Conservation (phyloP, 1,139 yeast genomes). For the Geotrichum klebahnii region DNA sequence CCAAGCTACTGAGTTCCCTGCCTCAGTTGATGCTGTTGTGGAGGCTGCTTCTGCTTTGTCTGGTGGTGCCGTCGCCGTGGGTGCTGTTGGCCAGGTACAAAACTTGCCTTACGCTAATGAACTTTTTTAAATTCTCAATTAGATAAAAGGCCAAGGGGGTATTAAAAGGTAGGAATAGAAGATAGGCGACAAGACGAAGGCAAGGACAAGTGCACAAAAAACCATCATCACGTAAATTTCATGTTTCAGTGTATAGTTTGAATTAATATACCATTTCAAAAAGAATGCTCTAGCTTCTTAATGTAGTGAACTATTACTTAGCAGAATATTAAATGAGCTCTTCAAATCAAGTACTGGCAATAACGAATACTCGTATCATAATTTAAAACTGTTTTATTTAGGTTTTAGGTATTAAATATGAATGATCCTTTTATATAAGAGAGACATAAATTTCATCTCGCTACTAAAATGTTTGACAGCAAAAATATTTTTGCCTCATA, state of each 20-base stretch:
- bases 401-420: too few species aligned
- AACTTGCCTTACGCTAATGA: slow-evolving; percentile 88
- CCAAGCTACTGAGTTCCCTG: slow-evolving; percentile 31
- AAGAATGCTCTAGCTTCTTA: too few species aligned
- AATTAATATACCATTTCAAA: background rate
- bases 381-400: too few species aligned
- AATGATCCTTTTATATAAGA: too few species aligned
- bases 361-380: too few species aligned
- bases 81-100: slow-evolving; percentile 86
- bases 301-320: too few species aligned
- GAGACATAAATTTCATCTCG: too few species aligned
- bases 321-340: too few species aligned
- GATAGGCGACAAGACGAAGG: background rate
- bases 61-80: slow-evolving; percentile 71
- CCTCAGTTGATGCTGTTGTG: slow-evolving; percentile 46
- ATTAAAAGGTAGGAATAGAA: background rate
- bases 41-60: slow-evolving; percentile 48
- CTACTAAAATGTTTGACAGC: too few species aligned
- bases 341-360: too few species aligned
- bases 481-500: too few species aligned
- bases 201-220: background rate
- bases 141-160: too few species aligned
- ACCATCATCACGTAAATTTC: background rate
- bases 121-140: slow-evolving; percentile 57
- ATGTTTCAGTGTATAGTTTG: background rate